Conservation (phyloP, 768 basidiomycete genomes). For the Agrocybe pediades region DNA sequence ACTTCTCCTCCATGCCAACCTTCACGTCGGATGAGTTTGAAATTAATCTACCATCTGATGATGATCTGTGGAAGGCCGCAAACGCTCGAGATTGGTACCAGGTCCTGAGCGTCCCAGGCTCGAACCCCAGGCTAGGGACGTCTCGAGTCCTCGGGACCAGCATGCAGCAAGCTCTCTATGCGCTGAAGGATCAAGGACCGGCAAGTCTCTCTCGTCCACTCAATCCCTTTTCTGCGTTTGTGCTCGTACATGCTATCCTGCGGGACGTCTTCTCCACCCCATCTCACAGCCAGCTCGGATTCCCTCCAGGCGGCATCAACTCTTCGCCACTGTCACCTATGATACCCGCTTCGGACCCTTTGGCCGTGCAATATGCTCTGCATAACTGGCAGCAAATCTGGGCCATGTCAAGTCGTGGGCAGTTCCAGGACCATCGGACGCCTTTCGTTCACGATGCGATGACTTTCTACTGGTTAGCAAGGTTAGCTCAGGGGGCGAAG, state of each 20-base stretch:
- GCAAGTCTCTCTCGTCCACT: slow-evolving; percentile 28
- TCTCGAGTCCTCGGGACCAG: slow-evolving; percentile 36
- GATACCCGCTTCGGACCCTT: slow-evolving; percentile 1
- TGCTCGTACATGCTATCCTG: slow-evolving; percentile 48
- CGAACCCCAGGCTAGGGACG: slow-evolving; percentile 39
- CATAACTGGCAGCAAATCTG: slow-evolving; percentile 65
- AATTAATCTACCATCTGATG: slow-evolving; percentile 57
- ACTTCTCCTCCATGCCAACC: slow-evolving; percentile 49
- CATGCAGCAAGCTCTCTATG: slow-evolving; percentile 37
- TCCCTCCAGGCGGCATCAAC: no score
- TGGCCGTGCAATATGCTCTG: slow-evolving; percentile 49
- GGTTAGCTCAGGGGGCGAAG: slow-evolving; percentile 52
- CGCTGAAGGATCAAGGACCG: slow-evolving; percentile 33
- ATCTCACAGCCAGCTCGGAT: no score
- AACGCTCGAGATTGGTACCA: slow-evolving; percentile 51
- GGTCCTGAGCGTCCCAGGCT: slow-evolving; percentile 36
- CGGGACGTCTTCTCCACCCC: slow-evolving; percentile 37
- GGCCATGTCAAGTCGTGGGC: slow-evolving; percentile 25
- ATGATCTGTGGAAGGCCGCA: slow-evolving; percentile 52
- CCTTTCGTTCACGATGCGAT: slow-evolving; percentile 47
- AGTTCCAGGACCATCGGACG: slow-evolving; percentile 25
- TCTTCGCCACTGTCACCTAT: slow-evolving; percentile 10
- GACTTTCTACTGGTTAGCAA: slow-evolving; percentile 66
- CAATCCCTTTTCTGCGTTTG: slow-evolving; percentile 45
- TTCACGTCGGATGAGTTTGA: slow-evolving; percentile 50